phyloP scores from a whole-genome alignment of 768 basidiomycete genomes.

The Goffeauzyma gilvescens region DNA sequence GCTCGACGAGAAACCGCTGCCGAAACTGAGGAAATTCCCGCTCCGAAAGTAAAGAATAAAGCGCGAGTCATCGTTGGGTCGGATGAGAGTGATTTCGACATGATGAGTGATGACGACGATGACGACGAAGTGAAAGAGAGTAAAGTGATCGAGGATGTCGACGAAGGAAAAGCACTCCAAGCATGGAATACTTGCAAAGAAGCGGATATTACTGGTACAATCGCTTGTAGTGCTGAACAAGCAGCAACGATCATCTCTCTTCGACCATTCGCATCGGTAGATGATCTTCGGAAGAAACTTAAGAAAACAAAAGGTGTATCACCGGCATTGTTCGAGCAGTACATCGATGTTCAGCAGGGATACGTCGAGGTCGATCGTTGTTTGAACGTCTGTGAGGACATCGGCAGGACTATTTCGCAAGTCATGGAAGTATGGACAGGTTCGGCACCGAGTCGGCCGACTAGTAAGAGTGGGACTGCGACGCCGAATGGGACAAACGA shows the following conservation, averaged over 20 bases:
- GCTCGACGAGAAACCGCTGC: neutral
- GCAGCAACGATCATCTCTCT: slow-evolving; percentile 57
- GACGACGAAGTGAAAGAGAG: slow-evolving; percentile 14
- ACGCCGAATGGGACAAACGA: slow-evolving; percentile 11
- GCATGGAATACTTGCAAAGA: slow-evolving; percentile 36
- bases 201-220: slow-evolving; percentile 35
- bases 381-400: slow-evolving; percentile 68
- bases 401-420: slow-evolving; percentile 52
- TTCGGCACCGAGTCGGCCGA: slow-evolving; percentile 18
- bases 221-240: slow-evolving; percentile 55
- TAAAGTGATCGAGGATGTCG: slow-evolving; percentile 18
- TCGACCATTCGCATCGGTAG: slow-evolving; percentile 59
- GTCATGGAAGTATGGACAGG: slow-evolving; percentile 63
- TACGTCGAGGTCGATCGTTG: slow-evolving; percentile 77
- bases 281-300: slow-evolving; percentile 57
- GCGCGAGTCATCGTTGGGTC: neutral
- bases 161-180: slow-evolving; percentile 29
- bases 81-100: slow-evolving; percentile 9
- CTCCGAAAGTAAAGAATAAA: neutral
- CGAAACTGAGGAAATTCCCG: neutral
- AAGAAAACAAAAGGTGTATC: slow-evolving; percentile 89
- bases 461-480: slow-evolving; percentile 1
- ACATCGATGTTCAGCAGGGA: slow-evolving; percentile 50
- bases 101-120: slow-evolving; percentile 22
- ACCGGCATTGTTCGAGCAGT: slow-evolving; percentile 75